Percentiles rank a stretch among this genome's conserved stretches.
Conservation (phyloP, 306 rosid species). For the Cucumis hystrix region DNA sequence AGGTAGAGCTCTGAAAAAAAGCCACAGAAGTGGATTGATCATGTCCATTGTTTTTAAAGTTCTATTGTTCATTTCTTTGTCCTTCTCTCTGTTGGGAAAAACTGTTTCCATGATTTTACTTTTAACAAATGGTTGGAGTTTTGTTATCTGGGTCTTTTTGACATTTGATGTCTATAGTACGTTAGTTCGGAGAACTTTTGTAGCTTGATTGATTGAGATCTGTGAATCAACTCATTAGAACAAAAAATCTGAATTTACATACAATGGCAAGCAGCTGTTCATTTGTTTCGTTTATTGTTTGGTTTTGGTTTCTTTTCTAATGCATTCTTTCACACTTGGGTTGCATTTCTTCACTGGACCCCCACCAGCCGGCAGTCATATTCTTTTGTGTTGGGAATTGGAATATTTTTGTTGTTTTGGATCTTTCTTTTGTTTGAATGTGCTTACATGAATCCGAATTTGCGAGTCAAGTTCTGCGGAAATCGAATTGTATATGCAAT, state of each 20-base stretch:
- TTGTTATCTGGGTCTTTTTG: neutral
- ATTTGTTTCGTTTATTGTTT: no score
- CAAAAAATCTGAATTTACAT: neutral
- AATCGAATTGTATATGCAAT: neutral
- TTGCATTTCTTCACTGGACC: neutral
- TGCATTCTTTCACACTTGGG: neutral
- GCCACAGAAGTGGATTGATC: neutral
- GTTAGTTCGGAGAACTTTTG: neutral
- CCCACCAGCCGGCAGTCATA: neutral
- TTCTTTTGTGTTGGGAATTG: neutral
- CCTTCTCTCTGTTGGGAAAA: neutral
- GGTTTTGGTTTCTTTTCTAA: neutral
- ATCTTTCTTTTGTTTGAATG: neutral
- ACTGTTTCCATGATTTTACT: neutral
- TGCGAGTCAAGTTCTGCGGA: neutral
- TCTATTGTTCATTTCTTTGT: neutral
- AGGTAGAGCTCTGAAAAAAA: constrained; percentile 14
- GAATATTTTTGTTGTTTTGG: neutral
- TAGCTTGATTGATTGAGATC: neutral
- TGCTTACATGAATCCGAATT: neutral
- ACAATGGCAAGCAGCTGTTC: neutral
- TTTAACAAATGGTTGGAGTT: neutral
- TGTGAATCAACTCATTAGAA: neutral
- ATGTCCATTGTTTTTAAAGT: neutral
- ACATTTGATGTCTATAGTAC: neutral